Evolutionary conservation across 352 stramenopile genomes (phyloP).

Genomic region (Pythium brassicae): DNA sequence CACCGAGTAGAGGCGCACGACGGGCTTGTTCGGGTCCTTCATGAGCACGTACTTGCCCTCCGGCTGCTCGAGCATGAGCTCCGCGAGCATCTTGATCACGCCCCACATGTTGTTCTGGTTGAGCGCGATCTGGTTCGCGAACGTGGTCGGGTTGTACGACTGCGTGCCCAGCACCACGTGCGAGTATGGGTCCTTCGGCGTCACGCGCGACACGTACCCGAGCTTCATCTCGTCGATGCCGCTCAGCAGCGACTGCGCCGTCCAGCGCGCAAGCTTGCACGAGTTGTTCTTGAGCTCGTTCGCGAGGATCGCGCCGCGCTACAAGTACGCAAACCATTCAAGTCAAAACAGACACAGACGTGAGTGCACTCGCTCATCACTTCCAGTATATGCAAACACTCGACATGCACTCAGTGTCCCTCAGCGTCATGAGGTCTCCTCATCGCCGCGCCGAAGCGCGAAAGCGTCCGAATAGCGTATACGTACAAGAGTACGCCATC

Average conservation of each 20-base stretch:
- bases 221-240: conserved; percentile 98
- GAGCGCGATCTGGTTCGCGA: conserved; percentile 96
- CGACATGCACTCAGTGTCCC: conserved; percentile 8
- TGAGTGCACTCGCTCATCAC: not conserved
- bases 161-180: conserved; percentile 96
- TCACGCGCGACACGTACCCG: conserved; percentile 93
- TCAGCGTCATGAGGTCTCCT: conserved; percentile 15
- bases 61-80: conserved; percentile 92
- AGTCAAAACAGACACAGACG: not conserved
- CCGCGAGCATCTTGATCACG: conserved; percentile 92
- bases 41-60: conserved; percentile 99
- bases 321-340: conserved; percentile 15
- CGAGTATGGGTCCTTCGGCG: conserved; percentile 94
- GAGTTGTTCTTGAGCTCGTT: conserved; percentile 99
- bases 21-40: conserved; percentile 97
- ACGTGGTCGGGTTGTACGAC: conserved; percentile 96
- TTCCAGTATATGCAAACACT: not conserved
- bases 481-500: conserved; percentile 31
- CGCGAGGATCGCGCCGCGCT: conserved; percentile 95
- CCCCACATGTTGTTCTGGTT: conserved; percentile 99
- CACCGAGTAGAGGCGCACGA: conserved; percentile 96
- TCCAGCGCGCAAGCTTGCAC: conserved; percentile 98
- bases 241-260: conserved; percentile 93
- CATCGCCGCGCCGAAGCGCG: conserved; percentile 11
- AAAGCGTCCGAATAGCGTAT: conserved; percentile 62